A percentile compares a stretch with the other conserved stretches of the same genome.
Evolutionary conservation across 345 rosid genomes (phyloP).

Genomic region (Ailanthus altissimus): DNA sequence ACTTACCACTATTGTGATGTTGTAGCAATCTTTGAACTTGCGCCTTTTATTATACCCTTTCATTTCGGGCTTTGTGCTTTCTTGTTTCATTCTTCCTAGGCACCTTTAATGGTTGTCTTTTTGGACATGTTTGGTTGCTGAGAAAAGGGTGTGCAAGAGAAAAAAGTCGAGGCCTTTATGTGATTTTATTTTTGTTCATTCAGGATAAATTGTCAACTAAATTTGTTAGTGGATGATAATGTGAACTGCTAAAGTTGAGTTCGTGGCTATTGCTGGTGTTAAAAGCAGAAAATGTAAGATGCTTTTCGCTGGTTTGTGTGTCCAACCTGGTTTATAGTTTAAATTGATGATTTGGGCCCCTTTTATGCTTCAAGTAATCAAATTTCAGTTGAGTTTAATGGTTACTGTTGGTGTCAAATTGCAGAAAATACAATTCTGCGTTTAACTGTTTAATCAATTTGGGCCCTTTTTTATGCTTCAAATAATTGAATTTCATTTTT

Average conservation of each 20-base stretch:
- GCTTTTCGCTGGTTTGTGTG: not conserved
- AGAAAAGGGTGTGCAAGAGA: not conserved
- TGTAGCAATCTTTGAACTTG: not conserved
- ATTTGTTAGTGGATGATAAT: not conserved
- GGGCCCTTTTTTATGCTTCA: not conserved
- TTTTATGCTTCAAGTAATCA: not conserved
- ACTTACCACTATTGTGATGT: not conserved
- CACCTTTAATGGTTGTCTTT: not conserved
- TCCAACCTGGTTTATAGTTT: not conserved
- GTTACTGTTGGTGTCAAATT: too few species aligned
- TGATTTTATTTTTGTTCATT: not conserved
- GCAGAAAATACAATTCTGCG: too few species aligned
- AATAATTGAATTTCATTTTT: not conserved
- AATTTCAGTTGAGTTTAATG: too few species aligned
- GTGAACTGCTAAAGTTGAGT: not conserved
- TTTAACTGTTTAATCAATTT: too few species aligned
- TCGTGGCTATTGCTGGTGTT: not conserved
- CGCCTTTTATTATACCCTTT: not conserved
- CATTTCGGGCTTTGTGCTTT: not conserved
- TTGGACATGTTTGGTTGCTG: conserved; percentile 1
- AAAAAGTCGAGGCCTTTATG: not conserved
- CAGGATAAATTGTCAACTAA: not conserved
- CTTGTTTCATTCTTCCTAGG: not conserved
- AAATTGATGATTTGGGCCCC: not conserved
- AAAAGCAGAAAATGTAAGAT: conserved; percentile 7